Conservation (phyloP, 139 green algal species). For the Coelastrella sp. region DNA sequence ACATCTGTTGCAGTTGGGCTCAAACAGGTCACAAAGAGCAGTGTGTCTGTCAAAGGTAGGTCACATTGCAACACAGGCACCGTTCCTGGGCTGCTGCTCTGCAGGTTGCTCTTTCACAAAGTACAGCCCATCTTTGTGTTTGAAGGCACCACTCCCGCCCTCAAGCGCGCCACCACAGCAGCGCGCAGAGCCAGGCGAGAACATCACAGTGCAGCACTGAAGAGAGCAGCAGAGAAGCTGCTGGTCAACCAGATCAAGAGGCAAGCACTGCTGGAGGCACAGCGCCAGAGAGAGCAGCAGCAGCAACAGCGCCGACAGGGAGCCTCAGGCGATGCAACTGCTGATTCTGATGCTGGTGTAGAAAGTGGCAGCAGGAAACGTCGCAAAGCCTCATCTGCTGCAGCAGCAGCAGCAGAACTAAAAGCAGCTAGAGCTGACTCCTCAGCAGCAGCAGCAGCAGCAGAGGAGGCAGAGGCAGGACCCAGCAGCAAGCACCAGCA, state of each 20-base stretch:
- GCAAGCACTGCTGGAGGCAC: constrained; percentile 44
- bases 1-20: too few relatives aligned
- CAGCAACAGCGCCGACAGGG: constrained; percentile 3
- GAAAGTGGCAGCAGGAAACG: background rate
- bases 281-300: constrained; percentile 38
- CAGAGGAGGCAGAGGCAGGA: too few relatives aligned
- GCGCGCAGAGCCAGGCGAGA: constrained; percentile 79
- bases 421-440: constrained; percentile 73
- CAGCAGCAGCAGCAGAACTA: constrained; percentile 74
- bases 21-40: too few relatives aligned
- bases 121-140: constrained; percentile 98
- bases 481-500: constrained; percentile 31
- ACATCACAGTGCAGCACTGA: constrained; percentile 75
- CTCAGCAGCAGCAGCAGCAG: constrained; percentile 51
- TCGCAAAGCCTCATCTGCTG: background rate
- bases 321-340: background rate
- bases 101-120: constrained; percentile 92
- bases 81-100: background rate
- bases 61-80: too few relatives aligned
- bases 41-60: background rate
- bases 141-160: constrained; percentile 92
- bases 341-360: background rate
- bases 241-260: constrained; percentile 91
- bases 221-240: constrained; percentile 93
- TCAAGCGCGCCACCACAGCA: constrained; percentile 91